phyloP scores from a whole-genome alignment of 345 rosid genomes.

The Pistacia vera region DNA sequence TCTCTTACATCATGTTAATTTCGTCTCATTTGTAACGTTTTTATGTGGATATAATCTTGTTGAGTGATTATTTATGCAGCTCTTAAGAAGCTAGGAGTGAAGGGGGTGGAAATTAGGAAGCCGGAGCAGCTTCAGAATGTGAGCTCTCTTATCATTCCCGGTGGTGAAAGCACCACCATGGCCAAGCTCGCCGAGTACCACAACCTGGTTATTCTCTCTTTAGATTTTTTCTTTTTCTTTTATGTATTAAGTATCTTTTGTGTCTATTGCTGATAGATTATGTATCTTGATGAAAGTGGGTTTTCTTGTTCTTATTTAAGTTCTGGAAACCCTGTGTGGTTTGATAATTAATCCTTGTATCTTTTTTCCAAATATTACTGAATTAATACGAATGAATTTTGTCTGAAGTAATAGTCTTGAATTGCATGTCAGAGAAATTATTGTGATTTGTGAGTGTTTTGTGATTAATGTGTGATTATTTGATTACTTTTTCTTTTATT shows the following conservation, averaged over 20 bases:
- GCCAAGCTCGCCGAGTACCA: slow-evolving; percentile 94
- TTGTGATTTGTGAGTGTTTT: too few species aligned
- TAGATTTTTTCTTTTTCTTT: background rate
- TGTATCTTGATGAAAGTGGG: slow-evolving; percentile 7
- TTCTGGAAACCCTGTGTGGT: background rate
- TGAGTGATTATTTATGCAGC: slow-evolving; percentile 31
- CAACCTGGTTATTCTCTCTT: slow-evolving; percentile 56
- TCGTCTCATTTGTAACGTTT: background rate
- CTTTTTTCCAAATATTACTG: too few species aligned
- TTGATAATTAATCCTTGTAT: background rate
- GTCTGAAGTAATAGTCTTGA: background rate
- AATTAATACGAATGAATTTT: background rate
- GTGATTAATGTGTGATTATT: too few species aligned
- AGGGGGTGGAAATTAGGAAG: slow-evolving; percentile 86
- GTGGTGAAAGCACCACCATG: slow-evolving; percentile 99
- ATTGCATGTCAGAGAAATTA: background rate
- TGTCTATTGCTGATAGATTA: background rate
- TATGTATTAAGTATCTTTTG: background rate
- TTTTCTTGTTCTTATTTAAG: background rate
- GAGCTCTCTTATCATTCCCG: slow-evolving; percentile 89
- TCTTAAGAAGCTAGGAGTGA: slow-evolving; percentile 79
- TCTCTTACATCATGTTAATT: background rate
- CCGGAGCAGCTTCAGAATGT: slow-evolving; percentile 76
- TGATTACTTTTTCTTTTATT: background rate
- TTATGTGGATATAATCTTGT: background rate